A percentile compares a stretch with the other conserved stretches of the same genome.
phyloP scores from a whole-genome alignment of 2,329 filamentous ascomycete species.

The Monilinia laxa region DNA sequence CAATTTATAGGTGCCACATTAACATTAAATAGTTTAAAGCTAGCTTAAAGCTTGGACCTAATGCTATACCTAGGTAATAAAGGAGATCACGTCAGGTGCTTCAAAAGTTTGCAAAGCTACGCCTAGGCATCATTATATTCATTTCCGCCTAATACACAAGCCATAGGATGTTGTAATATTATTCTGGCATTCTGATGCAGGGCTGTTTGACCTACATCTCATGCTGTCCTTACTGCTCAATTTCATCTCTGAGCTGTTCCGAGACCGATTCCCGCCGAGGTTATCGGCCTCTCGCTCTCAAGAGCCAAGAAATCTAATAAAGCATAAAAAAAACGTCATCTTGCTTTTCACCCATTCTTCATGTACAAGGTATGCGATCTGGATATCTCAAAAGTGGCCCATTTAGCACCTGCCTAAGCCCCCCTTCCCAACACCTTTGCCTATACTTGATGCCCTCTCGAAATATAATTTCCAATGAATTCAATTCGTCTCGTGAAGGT shows the following conservation, averaged over 20 bases:
- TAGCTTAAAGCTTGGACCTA: background rate
- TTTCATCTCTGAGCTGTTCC: conserved; percentile 18
- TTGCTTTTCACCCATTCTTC: conserved; percentile 37
- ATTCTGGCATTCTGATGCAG: conserved; percentile 23
- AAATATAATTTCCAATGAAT: conserved; percentile 29
- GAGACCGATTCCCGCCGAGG: conserved; percentile 27
- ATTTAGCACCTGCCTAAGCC: conserved; percentile 26
- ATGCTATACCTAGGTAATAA: background rate
- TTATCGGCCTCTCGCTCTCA: conserved; percentile 32
- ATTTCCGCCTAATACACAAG: conserved; percentile 11
- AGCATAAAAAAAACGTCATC: conserved; percentile 31
- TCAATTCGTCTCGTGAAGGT: conserved; percentile 12
- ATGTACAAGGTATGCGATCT: conserved; percentile 34
- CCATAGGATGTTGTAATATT: conserved; percentile 25
- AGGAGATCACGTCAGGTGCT: background rate
- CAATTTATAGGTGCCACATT: background rate
- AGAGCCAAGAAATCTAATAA: conserved; percentile 39
- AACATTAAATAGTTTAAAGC: background rate
- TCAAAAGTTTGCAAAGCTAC: background rate
- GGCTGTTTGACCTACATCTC: conserved; percentile 39
- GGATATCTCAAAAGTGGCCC: conserved; percentile 25
- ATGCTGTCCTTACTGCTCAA: conserved; percentile 30
- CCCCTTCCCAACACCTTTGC: conserved; percentile 33
- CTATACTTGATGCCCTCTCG: conserved; percentile 38
- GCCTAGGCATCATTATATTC: background rate